Percentiles rank a stretch among this genome's conserved stretches.
These are phyloP conservation scores for Chenopodium berlandieri DNA, from an alignment of 148 eudicot species.

Conservation along the genomic window DNA sequence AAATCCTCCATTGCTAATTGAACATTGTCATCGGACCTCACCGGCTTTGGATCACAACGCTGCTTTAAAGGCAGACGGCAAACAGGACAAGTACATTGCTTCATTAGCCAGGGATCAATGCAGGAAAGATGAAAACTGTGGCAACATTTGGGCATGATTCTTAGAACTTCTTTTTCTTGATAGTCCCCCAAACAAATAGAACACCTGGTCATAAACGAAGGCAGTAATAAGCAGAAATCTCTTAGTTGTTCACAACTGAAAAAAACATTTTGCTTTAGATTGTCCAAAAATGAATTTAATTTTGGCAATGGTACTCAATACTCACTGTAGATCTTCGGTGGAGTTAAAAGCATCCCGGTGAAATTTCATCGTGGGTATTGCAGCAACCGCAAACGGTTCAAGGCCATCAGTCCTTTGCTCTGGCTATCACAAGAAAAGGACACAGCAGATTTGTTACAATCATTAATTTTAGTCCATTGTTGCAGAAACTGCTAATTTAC, in stretches of 20 bases:
- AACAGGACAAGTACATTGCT: slow-evolving; percentile 70
- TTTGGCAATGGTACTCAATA: background rate
- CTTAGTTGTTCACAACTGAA: background rate
- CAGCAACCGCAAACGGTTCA: slow-evolving; percentile 54
- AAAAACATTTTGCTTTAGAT: background rate
- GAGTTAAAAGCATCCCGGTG: slow-evolving; percentile 54
- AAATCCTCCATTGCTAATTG: background rate
- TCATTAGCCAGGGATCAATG: slow-evolving; percentile 65
- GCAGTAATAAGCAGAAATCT: background rate
- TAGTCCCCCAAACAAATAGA: slow-evolving; percentile 70
- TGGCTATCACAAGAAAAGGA: slow-evolving; percentile 43
- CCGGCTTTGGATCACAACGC: slow-evolving; percentile 9
- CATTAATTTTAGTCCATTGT: background rate
- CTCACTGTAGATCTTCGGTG: slow-evolving; percentile 58
- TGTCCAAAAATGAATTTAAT: background rate
- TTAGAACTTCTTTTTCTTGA: slow-evolving; percentile 62
- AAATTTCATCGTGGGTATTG: slow-evolving; percentile 68
- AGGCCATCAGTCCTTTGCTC: slow-evolving; percentile 53
- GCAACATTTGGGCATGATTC: slow-evolving; percentile 70
- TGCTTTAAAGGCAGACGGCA: slow-evolving; percentile 64
- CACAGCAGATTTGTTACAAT: background rate
- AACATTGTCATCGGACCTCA: background rate
- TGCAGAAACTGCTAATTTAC: background rate
- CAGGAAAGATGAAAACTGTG: slow-evolving; percentile 70
- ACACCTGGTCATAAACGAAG: slow-evolving; percentile 48